Conservation (phyloP, 2,329 filamentous ascomycete species). For the Neoscytalidium dimidiatum region DNA sequence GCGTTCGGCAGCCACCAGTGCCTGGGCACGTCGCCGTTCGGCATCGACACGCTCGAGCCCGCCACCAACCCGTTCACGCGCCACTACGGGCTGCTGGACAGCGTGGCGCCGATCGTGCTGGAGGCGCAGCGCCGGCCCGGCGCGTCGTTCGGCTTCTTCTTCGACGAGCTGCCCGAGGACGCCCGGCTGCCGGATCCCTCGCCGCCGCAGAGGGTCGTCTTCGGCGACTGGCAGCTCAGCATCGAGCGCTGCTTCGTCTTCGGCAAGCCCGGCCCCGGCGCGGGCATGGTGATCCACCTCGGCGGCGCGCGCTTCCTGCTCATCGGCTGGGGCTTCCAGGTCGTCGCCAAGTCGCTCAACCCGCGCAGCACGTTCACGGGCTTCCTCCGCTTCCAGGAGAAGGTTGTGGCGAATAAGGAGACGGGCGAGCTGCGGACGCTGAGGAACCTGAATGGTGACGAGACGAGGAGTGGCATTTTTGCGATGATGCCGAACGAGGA, state of each 20-base stretch:
- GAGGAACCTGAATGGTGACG: constrained; percentile 27
- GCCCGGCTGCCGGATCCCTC: constrained; percentile 27
- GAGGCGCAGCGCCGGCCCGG: constrained; percentile 40
- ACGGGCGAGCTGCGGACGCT: constrained; percentile 40
- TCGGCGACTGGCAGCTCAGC: constrained; percentile 40
- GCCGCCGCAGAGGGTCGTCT: constrained; percentile 32
- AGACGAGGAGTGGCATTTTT: constrained; percentile 50
- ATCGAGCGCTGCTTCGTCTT: constrained; percentile 51
- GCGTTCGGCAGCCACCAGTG: constrained; percentile 45
- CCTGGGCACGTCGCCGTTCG: constrained; percentile 44
- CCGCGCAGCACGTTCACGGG: constrained; percentile 42
- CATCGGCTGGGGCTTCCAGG: constrained; percentile 49
- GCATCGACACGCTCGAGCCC: constrained; percentile 45
- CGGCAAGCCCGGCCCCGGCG: constrained; percentile 43
- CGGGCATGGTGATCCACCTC: constrained; percentile 47
- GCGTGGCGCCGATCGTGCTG: constrained; percentile 39
- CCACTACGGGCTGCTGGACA: constrained; percentile 44
- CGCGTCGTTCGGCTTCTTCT: constrained; percentile 46
- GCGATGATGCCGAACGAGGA: constrained; percentile 59
- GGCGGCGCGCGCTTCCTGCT: constrained; percentile 44
- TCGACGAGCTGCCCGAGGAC: constrained; percentile 37
- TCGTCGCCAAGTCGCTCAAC: constrained; percentile 29
- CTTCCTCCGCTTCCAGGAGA: constrained; percentile 46
- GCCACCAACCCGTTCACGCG: constrained; percentile 36
- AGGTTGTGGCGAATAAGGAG: constrained; percentile 38